phyloP scores from a whole-genome alignment of 345 rosid species.

The Microcos paniculata region DNA sequence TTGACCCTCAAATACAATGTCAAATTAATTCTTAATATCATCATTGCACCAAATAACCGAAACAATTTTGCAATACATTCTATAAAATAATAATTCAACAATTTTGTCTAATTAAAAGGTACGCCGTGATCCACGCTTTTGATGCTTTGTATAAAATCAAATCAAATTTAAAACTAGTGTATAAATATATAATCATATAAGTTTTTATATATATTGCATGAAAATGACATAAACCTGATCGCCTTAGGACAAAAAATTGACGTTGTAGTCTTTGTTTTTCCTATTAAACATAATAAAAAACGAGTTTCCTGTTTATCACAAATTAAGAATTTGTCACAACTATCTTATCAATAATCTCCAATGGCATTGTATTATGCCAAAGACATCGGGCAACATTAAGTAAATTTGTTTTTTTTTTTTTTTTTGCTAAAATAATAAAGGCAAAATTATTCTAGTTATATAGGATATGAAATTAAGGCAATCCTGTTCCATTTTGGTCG shows the following conservation, averaged over 20 bases:
- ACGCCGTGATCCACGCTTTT: neutral
- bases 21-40: too few relatives aligned
- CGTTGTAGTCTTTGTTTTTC: neutral
- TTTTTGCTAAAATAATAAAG: slow-evolving; percentile 10
- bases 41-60: too few relatives aligned
- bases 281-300: neutral
- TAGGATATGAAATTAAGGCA: slow-evolving; percentile 2
- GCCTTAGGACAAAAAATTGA: neutral
- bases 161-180: neutral
- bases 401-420: neutral
- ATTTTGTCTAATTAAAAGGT: too few relatives aligned
- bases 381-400: too few relatives aligned
- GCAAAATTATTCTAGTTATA: neutral
- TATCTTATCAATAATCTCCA: neutral
- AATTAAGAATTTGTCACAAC: neutral
- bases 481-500: slow-evolving; percentile 8
- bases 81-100: too few relatives aligned
- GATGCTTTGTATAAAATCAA: too few relatives aligned
- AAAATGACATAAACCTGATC: neutral
- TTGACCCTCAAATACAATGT: too few relatives aligned
- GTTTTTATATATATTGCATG: neutral
- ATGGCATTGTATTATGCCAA: too few relatives aligned
- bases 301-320: neutral
- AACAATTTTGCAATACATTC: too few relatives aligned
- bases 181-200: neutral